These are phyloP conservation scores for Aspergillus hiratsukae DNA, from an alignment of 2,329 filamentous ascomycete species.

Conservation along the genomic window DNA sequence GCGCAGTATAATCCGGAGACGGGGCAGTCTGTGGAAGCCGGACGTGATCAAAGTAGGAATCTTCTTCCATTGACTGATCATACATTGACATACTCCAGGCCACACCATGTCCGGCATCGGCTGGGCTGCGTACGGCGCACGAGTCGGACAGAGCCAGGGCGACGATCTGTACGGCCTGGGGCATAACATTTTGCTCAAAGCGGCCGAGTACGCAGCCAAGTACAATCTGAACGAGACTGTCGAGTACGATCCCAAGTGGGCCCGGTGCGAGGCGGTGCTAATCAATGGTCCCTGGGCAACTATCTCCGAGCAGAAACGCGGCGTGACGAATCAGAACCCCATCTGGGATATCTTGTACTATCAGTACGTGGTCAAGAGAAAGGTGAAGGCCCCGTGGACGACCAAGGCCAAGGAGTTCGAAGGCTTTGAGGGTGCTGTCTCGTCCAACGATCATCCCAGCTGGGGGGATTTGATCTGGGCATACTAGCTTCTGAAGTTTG, in stretches of 20 bases:
- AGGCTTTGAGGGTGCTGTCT: slow-evolving; percentile 12
- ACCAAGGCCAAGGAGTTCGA: slow-evolving; percentile 10
- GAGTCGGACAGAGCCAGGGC: slow-evolving; percentile 34
- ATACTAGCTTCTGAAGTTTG: background rate
- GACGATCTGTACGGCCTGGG: slow-evolving; percentile 30
- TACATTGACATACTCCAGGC: background rate
- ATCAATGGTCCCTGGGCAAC: slow-evolving; percentile 37
- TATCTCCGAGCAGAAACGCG: slow-evolving; percentile 18
- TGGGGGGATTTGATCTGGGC: slow-evolving; percentile 29
- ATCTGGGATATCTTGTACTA: slow-evolving; percentile 27
- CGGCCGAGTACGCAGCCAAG: slow-evolving; percentile 37
- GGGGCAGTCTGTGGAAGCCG: slow-evolving; percentile 35
- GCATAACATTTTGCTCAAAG: slow-evolving; percentile 32
- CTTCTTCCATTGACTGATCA: background rate
- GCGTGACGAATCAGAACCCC: slow-evolving; percentile 14
- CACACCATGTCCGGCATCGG: slow-evolving; percentile 30
- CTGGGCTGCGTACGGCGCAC: slow-evolving; percentile 34
- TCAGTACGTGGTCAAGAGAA: slow-evolving; percentile 28
- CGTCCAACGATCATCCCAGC: slow-evolving; percentile 20
- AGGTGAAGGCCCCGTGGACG: slow-evolving; percentile 16
- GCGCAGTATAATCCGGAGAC: slow-evolving; percentile 28
- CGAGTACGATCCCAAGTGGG: slow-evolving; percentile 32
- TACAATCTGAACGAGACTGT: slow-evolving; percentile 37
- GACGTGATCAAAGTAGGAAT: slow-evolving; percentile 30
- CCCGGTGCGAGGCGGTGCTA: slow-evolving; percentile 38